phyloP scores from a whole-genome alignment of 257 asterid genomes.

The Forsythia suspensa region DNA sequence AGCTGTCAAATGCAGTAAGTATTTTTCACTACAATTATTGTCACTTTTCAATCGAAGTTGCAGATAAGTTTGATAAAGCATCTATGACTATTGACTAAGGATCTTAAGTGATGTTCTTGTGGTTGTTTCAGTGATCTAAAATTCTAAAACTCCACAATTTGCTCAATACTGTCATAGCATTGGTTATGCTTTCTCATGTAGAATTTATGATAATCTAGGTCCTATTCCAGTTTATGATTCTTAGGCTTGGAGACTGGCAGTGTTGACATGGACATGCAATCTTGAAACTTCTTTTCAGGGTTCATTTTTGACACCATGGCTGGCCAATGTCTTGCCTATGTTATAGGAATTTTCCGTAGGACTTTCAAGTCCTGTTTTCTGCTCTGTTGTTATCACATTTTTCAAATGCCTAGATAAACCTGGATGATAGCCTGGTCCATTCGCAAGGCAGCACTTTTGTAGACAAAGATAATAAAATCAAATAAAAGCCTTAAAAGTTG shows the following conservation, averaged over 20 bases:
- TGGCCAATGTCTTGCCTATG: neutral
- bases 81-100: neutral
- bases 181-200: neutral
- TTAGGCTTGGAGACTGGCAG: neutral
- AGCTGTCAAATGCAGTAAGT: constrained; percentile 65
- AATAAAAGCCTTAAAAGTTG: neutral
- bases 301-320: neutral
- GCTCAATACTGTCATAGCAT: neutral
- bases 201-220: neutral
- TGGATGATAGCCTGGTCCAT: neutral
- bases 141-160: neutral
- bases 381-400: neutral
- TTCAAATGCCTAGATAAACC: neutral
- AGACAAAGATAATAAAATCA: neutral
- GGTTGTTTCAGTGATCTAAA: neutral
- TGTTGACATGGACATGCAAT: neutral
- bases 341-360: neutral
- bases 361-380: neutral
- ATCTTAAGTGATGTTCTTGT: neutral
- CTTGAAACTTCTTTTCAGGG: neutral
- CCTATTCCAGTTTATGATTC: neutral
- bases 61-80: neutral
- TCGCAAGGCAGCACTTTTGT: neutral
- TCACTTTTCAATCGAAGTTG: constrained; percentile 6
- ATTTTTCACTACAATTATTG: constrained; percentile 11